phyloP scores from a whole-genome alignment of 2,329 filamentous ascomycete species.

The Colletotrichum lupini region DNA sequence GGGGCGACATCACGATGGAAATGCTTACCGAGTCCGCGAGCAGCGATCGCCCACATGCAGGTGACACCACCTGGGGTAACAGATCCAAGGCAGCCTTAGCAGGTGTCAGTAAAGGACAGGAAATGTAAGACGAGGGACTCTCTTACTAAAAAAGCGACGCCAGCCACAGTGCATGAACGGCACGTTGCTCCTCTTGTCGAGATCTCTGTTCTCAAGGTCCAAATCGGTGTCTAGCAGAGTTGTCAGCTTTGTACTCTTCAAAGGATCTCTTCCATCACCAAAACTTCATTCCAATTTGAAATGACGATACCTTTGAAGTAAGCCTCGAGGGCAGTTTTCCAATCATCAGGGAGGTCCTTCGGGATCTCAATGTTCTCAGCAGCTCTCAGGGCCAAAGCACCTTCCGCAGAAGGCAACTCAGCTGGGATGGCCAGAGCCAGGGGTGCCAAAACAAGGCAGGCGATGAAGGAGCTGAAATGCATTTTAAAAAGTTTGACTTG shows the following conservation, averaged over 20 bases:
- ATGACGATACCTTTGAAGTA: constrained; percentile 2
- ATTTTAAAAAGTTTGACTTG: not conserved
- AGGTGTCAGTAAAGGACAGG: not conserved
- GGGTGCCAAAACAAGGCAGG: not conserved
- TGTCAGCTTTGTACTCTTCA: not conserved
- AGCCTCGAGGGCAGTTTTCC: not conserved
- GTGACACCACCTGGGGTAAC: constrained; percentile 10
- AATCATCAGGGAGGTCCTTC: constrained; percentile 12
- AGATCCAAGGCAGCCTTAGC: constrained; percentile 12
- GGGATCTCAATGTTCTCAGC: constrained; percentile 4
- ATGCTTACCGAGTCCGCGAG: constrained; percentile 5
- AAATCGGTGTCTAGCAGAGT: not conserved
- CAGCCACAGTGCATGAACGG: constrained; percentile 20
- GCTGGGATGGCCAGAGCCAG: constrained; percentile 5
- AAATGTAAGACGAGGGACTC: no score
- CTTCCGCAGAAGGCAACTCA: not conserved
- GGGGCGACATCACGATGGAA: not conserved
- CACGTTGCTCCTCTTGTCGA: constrained; percentile 13
- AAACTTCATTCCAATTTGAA: no score
- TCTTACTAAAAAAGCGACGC: constrained; percentile 14
- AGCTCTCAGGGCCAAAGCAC: not conserved
- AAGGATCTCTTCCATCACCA: no score
- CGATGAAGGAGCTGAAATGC: constrained; percentile 4
- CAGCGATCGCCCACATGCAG: constrained; percentile 19
- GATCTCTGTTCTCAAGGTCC: not conserved